phyloP scores from a whole-genome alignment of 371 early-diverging fungal genomes.

The Mucor velutinosus region DNA sequence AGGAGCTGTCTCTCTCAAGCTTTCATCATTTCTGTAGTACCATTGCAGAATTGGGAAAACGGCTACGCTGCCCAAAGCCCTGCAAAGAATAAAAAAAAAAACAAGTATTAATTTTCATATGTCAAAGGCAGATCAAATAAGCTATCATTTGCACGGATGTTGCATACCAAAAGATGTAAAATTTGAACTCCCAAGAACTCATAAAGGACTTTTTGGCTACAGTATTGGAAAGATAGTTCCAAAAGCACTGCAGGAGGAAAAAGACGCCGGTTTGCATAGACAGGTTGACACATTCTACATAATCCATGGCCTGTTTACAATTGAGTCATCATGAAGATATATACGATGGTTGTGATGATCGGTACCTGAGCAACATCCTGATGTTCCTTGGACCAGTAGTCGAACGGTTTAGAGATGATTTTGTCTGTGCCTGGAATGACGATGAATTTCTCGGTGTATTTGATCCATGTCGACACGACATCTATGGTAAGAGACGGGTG shows the following conservation, averaged over 20 bases:
- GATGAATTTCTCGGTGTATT: conserved; percentile 47
- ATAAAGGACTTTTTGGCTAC: conserved; percentile 46
- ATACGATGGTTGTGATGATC: too few species aligned
- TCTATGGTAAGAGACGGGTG: conserved; percentile 18
- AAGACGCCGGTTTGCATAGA: conserved; percentile 37
- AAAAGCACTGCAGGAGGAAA: conserved; percentile 45
- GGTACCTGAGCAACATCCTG: conserved; percentile 36
- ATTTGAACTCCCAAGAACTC: conserved; percentile 40
- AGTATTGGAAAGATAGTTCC: conserved; percentile 42
- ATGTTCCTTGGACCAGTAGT: conserved; percentile 37
- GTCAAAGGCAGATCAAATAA: background rate
- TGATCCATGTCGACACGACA: conserved; percentile 48
- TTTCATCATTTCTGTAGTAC: conserved; percentile 28
- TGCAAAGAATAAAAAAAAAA: conserved; percentile 36
- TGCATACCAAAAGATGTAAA: conserved; percentile 37
- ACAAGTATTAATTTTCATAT: conserved; percentile 7
- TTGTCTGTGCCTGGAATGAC: conserved; percentile 12
- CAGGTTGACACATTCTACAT: conserved; percentile 33
- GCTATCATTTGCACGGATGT: background rate
- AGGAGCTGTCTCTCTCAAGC: conserved; percentile 41
- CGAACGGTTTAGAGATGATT: conserved; percentile 39
- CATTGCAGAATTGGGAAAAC: conserved; percentile 53
- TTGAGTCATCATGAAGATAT: background rate
- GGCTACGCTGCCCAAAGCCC: conserved; percentile 44
- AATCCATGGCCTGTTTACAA: conserved; percentile 31